Evolutionary conservation across 768 basidiomycete genomes (phyloP).

Genomic region (Calvatia gigantea): DNA sequence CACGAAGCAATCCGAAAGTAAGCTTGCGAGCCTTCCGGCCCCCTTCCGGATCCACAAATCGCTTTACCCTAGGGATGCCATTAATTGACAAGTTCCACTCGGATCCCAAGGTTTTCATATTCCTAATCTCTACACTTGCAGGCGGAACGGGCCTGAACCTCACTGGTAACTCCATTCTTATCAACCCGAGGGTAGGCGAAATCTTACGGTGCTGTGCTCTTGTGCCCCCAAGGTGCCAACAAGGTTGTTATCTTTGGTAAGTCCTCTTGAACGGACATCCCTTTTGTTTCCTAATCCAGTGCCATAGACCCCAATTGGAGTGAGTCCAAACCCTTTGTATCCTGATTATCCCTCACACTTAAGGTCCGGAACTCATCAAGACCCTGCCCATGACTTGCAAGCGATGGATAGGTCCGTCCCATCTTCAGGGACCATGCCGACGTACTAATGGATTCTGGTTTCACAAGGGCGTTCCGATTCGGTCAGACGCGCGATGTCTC

Average conservation of each 20-base stretch:
- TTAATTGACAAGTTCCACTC: constrained; percentile 82
- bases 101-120: constrained; percentile 70
- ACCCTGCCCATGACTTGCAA: constrained; percentile 93
- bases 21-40: constrained; percentile 21
- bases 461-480: constrained; percentile 66
- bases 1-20: constrained; percentile 63
- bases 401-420: constrained; percentile 68
- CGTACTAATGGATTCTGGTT: neutral
- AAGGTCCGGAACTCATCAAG: constrained; percentile 31
- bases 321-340: constrained; percentile 37
- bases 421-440: neutral
- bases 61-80: constrained; percentile 60
- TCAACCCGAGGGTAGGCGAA: constrained; percentile 1
- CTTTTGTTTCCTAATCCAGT: constrained; percentile 11
- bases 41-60: neutral
- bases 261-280: constrained; percentile 16
- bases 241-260: constrained; percentile 89
- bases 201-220: neutral
- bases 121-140: constrained; percentile 87
- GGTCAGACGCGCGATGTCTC: constrained; percentile 85
- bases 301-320: constrained; percentile 90
- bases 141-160: constrained; percentile 91
- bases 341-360: neutral
- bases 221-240: constrained; percentile 59
- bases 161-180: constrained; percentile 37